These are phyloP conservation scores for Xylaria sp. DNA, from an alignment of 2,329 filamentous ascomycete species.

Conservation along the genomic window DNA sequence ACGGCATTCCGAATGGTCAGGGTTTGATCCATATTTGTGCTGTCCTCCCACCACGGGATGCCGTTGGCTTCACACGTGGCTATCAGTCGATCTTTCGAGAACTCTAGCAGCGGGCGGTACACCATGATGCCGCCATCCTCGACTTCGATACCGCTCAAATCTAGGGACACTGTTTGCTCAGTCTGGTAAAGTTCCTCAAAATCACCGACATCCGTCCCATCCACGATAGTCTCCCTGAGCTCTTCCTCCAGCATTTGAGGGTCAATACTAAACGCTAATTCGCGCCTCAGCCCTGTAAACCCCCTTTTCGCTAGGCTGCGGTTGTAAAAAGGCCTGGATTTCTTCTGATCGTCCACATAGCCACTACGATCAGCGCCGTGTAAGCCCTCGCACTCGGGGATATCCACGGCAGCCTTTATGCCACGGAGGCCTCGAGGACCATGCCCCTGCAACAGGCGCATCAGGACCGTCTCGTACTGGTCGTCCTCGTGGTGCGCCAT, in stretches of 20 bases:
- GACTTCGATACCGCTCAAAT: slow-evolving; percentile 41
- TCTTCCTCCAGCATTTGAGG: slow-evolving; percentile 28
- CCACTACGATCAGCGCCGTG: slow-evolving; percentile 74
- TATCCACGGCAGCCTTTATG: slow-evolving; percentile 67
- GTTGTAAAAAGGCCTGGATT: slow-evolving; percentile 45
- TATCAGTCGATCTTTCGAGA: slow-evolving; percentile 75
- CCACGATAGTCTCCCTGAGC: slow-evolving; percentile 10
- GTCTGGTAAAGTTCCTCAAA: slow-evolving; percentile 30
- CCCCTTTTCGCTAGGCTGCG: slow-evolving; percentile 38
- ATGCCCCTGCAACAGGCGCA: slow-evolving; percentile 74
- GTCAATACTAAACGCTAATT: slow-evolving; percentile 36
- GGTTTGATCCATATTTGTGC: slow-evolving; percentile 78
- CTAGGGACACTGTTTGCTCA: slow-evolving; percentile 18
- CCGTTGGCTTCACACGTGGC: slow-evolving; percentile 73
- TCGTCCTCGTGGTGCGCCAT: slow-evolving; percentile 90
- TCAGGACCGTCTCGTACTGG: slow-evolving; percentile 86
- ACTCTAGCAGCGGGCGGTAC: slow-evolving; percentile 71
- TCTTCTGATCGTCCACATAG: slow-evolving; percentile 53
- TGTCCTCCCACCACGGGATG: slow-evolving; percentile 81
- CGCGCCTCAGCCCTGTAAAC: slow-evolving; percentile 32
- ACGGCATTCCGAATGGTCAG: slow-evolving; percentile 83
- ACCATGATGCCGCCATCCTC: slow-evolving; percentile 71
- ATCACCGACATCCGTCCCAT: slow-evolving; percentile 30
- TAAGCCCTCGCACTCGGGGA: slow-evolving; percentile 84
- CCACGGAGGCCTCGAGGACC: slow-evolving; percentile 73